Evolutionary conservation across 805 yeast genomes (phyloP).

Genomic region (Yamadazyma insecticola): DNA sequence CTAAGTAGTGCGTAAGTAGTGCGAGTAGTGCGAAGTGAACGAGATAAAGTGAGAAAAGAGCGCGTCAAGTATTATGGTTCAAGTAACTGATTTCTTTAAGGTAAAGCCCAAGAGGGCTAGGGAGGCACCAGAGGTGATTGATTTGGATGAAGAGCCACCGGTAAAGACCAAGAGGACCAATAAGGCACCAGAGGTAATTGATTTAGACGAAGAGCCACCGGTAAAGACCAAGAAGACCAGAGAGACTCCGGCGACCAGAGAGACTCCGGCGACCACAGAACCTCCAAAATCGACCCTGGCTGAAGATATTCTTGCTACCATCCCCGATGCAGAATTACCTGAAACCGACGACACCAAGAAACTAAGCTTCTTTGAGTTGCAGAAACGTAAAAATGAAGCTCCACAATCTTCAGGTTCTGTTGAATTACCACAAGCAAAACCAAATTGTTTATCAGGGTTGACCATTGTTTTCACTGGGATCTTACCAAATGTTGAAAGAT

Average conservation of each 20-base stretch:
- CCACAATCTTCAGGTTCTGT: constrained; percentile 29
- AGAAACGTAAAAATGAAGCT: constrained; percentile 16
- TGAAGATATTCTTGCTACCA: constrained; percentile 28
- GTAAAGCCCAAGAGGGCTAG: no score
- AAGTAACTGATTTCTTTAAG: constrained; percentile 14
- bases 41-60: no score
- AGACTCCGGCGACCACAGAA: neutral
- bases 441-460: constrained; percentile 82
- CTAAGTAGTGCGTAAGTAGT: no score
- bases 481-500: constrained; percentile 74
- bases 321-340: constrained; percentile 73
- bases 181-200: constrained; percentile 9
- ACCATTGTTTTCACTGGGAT: constrained; percentile 93
- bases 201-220: constrained; percentile 7
- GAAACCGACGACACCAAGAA: constrained; percentile 49
- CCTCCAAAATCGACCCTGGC: constrained; percentile 20
- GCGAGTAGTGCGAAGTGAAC: no score
- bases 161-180: no score
- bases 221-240: constrained; percentile 1
- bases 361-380: constrained; percentile 51
- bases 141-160: constrained; percentile 7
- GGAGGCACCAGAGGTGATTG: constrained; percentile 9
- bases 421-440: constrained; percentile 75
- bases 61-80: constrained; percentile 9
- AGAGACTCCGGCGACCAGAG: neutral